Percentiles rank a stretch among this genome's conserved stretches.
phyloP scores from a whole-genome alignment of 2,329 filamentous ascomycete species.

The Phaeosphaeriaceae sp. region DNA sequence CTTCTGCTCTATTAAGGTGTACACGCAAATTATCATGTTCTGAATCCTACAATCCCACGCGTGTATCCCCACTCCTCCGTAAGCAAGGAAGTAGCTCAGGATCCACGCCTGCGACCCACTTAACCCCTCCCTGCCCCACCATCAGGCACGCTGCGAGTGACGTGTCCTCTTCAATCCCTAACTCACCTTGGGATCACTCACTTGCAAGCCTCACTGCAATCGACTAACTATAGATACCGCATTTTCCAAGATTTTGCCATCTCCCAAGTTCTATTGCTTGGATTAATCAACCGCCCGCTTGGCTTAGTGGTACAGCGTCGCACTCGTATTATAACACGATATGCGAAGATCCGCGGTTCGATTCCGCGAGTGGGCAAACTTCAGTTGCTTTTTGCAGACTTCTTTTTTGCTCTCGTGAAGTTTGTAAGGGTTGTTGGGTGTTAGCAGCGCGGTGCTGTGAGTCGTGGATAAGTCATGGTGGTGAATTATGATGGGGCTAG shows the following conservation, averaged over 20 bases:
- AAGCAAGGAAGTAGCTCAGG: not conserved
- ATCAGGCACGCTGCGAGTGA: not conserved
- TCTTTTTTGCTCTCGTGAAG: not conserved
- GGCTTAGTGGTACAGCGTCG: constrained; percentile 23
- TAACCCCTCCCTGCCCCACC: constrained; percentile 3
- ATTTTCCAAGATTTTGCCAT: not conserved
- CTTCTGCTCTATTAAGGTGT: too few species aligned
- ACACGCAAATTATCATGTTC: too few species aligned
- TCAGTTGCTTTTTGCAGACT: not conserved
- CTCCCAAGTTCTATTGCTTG: not conserved
- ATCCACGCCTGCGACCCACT: not conserved
- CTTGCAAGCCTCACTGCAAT: not conserved
- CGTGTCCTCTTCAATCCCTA: not conserved
- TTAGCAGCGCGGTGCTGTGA: not conserved
- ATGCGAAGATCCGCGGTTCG: constrained; percentile 26
- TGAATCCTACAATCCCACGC: too few species aligned
- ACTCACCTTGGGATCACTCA: not conserved
- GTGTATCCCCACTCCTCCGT: too few species aligned
- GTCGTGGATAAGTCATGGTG: not conserved
- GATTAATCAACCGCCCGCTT: constrained; percentile 5
- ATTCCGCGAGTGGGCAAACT: constrained; percentile 10
- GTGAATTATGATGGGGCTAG: too few species aligned
- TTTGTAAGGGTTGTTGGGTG: not conserved
- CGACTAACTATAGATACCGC: not conserved
- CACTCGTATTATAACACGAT: constrained; percentile 14